Evolutionary conservation across 2,329 filamentous ascomycete genomes (phyloP).

Genomic region (Xylaria sp.): DNA sequence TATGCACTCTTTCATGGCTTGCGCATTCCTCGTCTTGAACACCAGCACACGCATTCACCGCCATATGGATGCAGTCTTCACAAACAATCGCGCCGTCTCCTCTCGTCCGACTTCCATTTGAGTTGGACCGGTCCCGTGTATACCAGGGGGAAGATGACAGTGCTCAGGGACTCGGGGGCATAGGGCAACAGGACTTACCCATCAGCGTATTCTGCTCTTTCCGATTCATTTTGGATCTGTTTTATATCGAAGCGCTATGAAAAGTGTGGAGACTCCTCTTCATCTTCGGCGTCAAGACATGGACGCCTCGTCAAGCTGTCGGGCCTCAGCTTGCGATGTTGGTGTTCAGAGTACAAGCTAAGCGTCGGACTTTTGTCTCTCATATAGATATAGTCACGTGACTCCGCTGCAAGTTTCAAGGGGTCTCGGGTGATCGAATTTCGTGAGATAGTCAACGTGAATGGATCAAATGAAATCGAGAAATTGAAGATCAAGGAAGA

Average conservation of each 20-base stretch:
- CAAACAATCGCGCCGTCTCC: background rate
- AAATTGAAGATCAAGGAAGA: no score
- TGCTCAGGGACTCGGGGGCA: background rate
- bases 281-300: background rate
- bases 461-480: no score
- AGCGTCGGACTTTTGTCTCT: background rate
- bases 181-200: constrained; percentile 22
- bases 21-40: background rate
- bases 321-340: no score
- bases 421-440: no score
- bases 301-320: background rate
- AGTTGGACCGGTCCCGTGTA: background rate
- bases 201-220: constrained; percentile 27
- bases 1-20: background rate
- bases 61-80: background rate
- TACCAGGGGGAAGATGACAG: background rate
- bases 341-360: no score
- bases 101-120: background rate
- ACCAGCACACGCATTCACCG: background rate
- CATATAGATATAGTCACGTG: background rate
- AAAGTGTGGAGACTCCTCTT: background rate
- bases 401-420: background rate
- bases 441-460: no score
- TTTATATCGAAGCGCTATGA: background rate
- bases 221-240: constrained; percentile 23